Evolutionary conservation across 768 basidiomycete genomes (phyloP).

Genomic region (Lactifluus hygrophoroides): DNA sequence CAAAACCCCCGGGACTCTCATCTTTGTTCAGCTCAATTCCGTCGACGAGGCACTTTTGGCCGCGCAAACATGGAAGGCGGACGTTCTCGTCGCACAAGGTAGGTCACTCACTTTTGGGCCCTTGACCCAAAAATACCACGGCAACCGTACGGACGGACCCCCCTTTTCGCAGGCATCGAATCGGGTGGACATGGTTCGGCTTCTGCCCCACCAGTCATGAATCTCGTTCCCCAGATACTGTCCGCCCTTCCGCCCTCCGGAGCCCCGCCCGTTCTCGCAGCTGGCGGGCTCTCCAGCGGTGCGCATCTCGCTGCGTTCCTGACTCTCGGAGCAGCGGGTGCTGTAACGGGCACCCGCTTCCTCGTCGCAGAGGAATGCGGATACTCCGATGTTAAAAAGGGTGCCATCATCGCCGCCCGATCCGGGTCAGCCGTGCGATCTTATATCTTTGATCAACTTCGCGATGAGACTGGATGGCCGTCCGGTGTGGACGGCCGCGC

Average conservation of each 20-base stretch:
- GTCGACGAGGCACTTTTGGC: constrained; percentile 53
- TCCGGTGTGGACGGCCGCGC: constrained; percentile 34
- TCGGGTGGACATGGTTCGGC: constrained; percentile 69
- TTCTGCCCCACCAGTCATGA: constrained; percentile 49
- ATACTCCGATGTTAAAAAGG: constrained; percentile 29
- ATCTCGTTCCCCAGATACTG: constrained; percentile 49
- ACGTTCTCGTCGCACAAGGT: constrained; percentile 78
- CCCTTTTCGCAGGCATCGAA: constrained; percentile 49
- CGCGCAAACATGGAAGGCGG: constrained; percentile 56
- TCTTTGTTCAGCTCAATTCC: constrained; percentile 61
- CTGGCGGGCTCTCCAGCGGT: constrained; percentile 65
- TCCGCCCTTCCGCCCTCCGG: constrained; percentile 32
- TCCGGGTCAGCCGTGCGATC: constrained; percentile 27
- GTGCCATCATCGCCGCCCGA: constrained; percentile 25
- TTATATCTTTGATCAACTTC: constrained; percentile 28
- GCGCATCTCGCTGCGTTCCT: constrained; percentile 57
- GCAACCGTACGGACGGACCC: background rate
- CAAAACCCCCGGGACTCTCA: constrained; percentile 36
- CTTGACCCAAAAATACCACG: background rate
- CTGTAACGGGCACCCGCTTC: constrained; percentile 68
- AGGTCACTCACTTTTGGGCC: background rate
- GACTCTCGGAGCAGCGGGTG: constrained; percentile 58
- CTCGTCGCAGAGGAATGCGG: constrained; percentile 55
- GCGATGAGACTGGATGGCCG: constrained; percentile 29
- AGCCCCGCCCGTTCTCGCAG: constrained; percentile 54